Base-by-base conservation (phyloP, 208 protist species). In the Leptomonas seymouri region DNA sequence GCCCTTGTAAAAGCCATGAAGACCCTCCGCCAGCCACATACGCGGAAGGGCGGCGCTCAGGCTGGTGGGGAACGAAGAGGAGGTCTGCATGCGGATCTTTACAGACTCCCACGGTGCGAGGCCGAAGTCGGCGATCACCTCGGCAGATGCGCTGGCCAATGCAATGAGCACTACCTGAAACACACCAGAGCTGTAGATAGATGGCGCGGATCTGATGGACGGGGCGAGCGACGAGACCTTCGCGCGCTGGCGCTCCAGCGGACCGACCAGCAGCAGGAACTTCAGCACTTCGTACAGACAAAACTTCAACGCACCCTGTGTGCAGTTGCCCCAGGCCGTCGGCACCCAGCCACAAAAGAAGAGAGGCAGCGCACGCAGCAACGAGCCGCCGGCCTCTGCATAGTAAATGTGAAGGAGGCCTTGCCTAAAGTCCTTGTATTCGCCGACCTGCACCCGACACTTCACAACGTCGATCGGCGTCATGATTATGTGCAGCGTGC, bases 401-500 rank as follows among this genome's bases (percentile, higher is more conserved):
- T 21, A 3, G 51, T 71, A 85, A 34, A 93, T 74, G 0, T 77
- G 66, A 16, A 14, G 16, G 55, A 89, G 82, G 21, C 84, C 85
- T 0, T 83, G 80, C 14, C 2, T 25, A 18, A 92, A 76, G 51
- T 57, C 75, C 14, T 51, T 50, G 48, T 83, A 93, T 64, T 89
- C 79, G 46, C 90, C 90, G 21, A 93, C 87, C 67, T 95, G 90
- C n/a, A 93, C 78, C 49, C 90, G 85, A 53, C 87, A 93, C 75
- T 95, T 95, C 25, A 95, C 51, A 15, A 92, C 57, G 67, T 95
- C 90, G 21, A 95, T 67, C 0, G 90, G 90, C 8, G 83, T 85
- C 36, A 95, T 57, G 14, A 84, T n/a, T 18, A 80, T 34, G 59
- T 95, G 90, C n/a, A 86, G 54, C 23, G 89, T 39, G 41, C 90